Conservation (phyloP, 2,329 filamentous ascomycete genomes). For the Escovopsis sp. region DNA sequence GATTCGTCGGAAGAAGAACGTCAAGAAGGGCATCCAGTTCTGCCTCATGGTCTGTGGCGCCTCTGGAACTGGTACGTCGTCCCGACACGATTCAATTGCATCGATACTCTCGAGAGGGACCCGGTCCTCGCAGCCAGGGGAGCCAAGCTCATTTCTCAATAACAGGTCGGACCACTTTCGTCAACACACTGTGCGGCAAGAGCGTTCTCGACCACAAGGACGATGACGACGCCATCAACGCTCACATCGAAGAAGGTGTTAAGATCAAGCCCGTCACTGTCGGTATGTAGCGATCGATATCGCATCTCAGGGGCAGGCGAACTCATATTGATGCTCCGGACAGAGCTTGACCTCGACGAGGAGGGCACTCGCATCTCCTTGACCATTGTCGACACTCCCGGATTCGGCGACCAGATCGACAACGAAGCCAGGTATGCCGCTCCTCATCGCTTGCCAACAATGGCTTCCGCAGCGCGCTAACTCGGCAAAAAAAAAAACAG, state of each 20-base stretch:
- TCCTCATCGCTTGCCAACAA: neutral
- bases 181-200: conserved; percentile 98
- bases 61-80: conserved; percentile 77
- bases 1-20: conserved; percentile 99
- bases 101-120: neutral
- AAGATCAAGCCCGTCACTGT: conserved; percentile 98
- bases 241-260: conserved; percentile 90
- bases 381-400: conserved; percentile 96
- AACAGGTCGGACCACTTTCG: conserved; percentile 88
- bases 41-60: conserved; percentile 99
- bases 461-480: neutral
- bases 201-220: conserved; percentile 84
- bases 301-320: neutral
- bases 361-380: conserved; percentile 96
- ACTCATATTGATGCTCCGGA: neutral
- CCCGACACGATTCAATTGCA: conserved; percentile 2
- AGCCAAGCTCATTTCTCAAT: conserved; percentile 9
- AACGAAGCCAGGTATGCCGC: conserved; percentile 78
- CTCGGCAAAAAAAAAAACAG: conserved; percentile 27
- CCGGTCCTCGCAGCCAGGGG: neutral
- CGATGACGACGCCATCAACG: conserved; percentile 73
- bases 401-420: conserved; percentile 97
- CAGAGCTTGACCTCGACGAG: conserved; percentile 90
- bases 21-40: conserved; percentile 99
- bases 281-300: conserved; percentile 38